Base-by-base conservation (phyloP, 1,284 basidiomycete species). In the Trichosporon ovoides region DNA sequence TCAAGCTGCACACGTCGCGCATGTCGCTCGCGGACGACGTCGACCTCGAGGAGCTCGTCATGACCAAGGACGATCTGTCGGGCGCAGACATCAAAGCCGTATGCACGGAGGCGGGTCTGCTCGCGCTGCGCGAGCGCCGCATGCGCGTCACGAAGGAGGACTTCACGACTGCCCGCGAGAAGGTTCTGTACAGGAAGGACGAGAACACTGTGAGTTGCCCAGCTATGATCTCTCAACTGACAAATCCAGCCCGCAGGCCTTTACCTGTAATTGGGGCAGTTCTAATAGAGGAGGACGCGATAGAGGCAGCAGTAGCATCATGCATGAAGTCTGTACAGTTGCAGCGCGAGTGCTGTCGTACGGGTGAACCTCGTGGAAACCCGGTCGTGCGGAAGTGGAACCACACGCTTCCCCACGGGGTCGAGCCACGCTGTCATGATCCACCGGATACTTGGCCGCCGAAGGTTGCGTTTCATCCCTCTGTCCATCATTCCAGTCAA, bases 51-150 rank as follows among this genome's bases (percentile, higher is more conserved):
- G 94, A 98, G 79, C 92, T 92, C 70, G 87, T 98, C 57, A 90
- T 89, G 79, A 87, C 89, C 59, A 98, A 98, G 79, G 96, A 98
- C 71, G 95, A 98, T 70, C 80, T 97, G 16, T 94, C 90, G 11
- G 95, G 95, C 58, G 95, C 95, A 6, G 96, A 98, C 73, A 98
- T 98, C 83, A 98, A 98, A 81, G 94, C 93, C 3, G 89, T 94
- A 16, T 95, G 91, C 74, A 93, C 96, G 4, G 96, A 99, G 77
- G 96, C 96, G 18, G 96, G 96, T 69, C 77, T 99, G 56, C 81
- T 98, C 53, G 96, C 96, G 5, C 80, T 98, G 64, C 83, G 96
- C 66, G 96, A 99, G 78, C 83, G 96, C 60, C 83, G 96, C 57
- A 98, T 98, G 95, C 83, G 91, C 63, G 95, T 98, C 13, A 97